A percentile compares a stretch with the other conserved stretches of the same genome.
Conservation (phyloP, 176 grass and related monocot species). For the Aegilops speltoides region DNA sequence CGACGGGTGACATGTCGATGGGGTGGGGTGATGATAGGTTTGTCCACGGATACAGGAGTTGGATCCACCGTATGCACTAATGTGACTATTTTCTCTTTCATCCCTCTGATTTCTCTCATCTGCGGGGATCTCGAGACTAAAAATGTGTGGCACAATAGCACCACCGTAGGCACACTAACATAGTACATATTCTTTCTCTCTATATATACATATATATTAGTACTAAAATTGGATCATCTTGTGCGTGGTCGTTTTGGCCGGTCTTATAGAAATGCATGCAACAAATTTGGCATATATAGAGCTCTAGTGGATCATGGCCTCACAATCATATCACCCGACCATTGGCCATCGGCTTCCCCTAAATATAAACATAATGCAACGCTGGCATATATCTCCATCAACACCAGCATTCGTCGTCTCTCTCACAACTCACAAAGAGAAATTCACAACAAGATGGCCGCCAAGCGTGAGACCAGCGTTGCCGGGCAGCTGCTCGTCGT, state of each 20-base stretch:
- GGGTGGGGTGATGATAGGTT: too few relatives aligned
- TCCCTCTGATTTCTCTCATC: too few relatives aligned
- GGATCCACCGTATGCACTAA: too few relatives aligned
- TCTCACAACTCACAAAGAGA: neutral
- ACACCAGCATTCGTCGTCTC: neutral
- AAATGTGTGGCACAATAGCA: too few relatives aligned
- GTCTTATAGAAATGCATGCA: neutral
- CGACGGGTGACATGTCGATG: too few relatives aligned
- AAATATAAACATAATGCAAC: neutral
- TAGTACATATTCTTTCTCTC: too few relatives aligned
- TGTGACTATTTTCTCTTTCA: too few relatives aligned
- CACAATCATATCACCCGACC: neutral
- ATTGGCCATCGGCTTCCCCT: neutral
- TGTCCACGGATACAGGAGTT: too few relatives aligned
- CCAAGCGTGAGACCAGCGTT: neutral
- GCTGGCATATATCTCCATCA: neutral
- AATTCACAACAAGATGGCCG: neutral
- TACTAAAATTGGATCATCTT: neutral
- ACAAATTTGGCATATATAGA: neutral
- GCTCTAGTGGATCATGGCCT: neutral
- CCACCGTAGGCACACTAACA: too few relatives aligned
- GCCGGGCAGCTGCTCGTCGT: neutral
- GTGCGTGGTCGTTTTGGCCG: neutral
- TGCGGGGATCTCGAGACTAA: too few relatives aligned
- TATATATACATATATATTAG: too few relatives aligned